Conservation (phyloP, 257 asterid genomes). For the Solanum phureja region DNA sequence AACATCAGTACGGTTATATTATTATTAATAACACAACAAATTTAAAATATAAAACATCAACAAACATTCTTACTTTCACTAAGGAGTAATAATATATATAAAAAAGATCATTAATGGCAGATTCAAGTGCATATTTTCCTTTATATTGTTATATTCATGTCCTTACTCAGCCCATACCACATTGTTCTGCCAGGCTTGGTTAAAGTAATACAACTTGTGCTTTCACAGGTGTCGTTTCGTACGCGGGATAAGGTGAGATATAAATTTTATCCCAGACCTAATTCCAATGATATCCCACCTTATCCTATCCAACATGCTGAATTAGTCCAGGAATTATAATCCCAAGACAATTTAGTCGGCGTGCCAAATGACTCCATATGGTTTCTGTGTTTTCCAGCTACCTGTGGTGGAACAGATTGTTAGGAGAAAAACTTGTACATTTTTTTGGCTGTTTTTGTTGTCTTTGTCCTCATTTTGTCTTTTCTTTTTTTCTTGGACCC, state of each 20-base stretch:
- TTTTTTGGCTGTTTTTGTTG: neutral
- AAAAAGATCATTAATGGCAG: slow-evolving; percentile 12
- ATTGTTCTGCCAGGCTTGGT: neutral
- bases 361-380: neutral
- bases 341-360: neutral
- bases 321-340: neutral
- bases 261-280: neutral
- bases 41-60: neutral
- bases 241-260: neutral
- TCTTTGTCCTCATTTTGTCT: neutral
- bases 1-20: too few species aligned
- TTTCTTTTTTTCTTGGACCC: neutral
- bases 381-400: neutral
- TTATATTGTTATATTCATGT: neutral
- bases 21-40: neutral
- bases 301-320: neutral
- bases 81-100: neutral
- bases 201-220: neutral
- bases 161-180: neutral
- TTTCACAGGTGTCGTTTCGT: neutral
- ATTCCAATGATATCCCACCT: neutral
- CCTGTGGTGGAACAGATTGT: neutral
- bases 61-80: slow-evolving; percentile 32
- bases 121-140: neutral
- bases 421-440: neutral